Conservation (phyloP, 352 stramenopile species). For the Ochromonadaceae sp. region DNA sequence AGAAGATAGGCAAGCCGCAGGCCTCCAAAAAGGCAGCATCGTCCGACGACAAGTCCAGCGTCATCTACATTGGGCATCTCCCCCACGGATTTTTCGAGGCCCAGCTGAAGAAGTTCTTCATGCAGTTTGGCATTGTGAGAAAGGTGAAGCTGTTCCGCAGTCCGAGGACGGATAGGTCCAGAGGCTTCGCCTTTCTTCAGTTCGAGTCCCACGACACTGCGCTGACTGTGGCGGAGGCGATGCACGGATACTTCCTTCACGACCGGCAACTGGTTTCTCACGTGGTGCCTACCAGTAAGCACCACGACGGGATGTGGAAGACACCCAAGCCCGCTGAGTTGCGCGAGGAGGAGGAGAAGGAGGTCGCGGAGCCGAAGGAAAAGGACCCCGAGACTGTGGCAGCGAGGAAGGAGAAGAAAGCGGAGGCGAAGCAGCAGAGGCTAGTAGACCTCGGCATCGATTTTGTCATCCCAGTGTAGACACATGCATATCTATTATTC, state of each 20-base stretch:
- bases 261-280: constrained; percentile 1
- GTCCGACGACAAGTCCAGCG: background rate
- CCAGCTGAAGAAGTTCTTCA: constrained; percentile 2
- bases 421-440: too few species aligned
- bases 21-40: too few species aligned
- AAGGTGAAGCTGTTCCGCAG: background rate
- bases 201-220: background rate
- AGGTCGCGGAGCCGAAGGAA: too few species aligned
- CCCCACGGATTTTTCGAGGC: background rate
- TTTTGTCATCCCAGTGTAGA: too few species aligned
- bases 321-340: background rate
- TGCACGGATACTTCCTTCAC: constrained; percentile 5
- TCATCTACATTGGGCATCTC: constrained; percentile 1
- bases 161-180: background rate
- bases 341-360: too few species aligned
- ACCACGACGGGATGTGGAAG: background rate
- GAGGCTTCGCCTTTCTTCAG: constrained; percentile 5
- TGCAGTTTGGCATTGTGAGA: constrained; percentile 6
- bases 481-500: too few species aligned
- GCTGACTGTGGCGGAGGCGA: background rate
- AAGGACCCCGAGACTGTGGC: too few species aligned
- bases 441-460: too few species aligned
- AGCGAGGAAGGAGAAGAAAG: too few species aligned
- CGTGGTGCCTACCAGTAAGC: background rate
- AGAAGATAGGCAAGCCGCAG: too few species aligned